phyloP scores from a whole-genome alignment of 179 eudicot genomes.

The Spinacia oleracea region DNA sequence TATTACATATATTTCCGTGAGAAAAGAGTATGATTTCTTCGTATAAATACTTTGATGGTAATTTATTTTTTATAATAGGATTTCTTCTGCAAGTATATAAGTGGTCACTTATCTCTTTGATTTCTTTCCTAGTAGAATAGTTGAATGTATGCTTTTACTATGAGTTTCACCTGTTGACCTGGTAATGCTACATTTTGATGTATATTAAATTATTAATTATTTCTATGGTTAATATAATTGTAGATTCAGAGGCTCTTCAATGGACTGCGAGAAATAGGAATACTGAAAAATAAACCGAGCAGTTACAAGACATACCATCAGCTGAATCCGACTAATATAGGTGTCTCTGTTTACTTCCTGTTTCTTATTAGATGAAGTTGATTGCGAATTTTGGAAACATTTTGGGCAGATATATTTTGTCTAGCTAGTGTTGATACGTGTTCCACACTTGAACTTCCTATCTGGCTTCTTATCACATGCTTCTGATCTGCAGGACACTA shows the following conservation, averaged over 20 bases:
- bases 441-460: background rate
- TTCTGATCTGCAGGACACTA: conserved; percentile 63
- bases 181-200: background rate
- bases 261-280: conserved; percentile 73
- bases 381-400: background rate
- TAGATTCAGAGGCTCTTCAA: conserved; percentile 69
- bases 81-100: background rate
- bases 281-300: conserved; percentile 54
- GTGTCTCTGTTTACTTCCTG: conserved; percentile 29
- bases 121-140: background rate
- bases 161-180: conserved; percentile 6
- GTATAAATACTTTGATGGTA: background rate
- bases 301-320: conserved; percentile 55
- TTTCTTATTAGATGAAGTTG: conserved; percentile 4
- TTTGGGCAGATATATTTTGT: background rate
- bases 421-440: background rate
- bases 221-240: conserved; percentile 12
- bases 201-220: too few species aligned
- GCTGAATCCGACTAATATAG: conserved; percentile 92
- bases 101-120: background rate
- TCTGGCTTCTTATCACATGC: conserved; percentile 5
- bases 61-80: background rate
- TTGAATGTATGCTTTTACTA: background rate
- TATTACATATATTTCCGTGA: background rate
- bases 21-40: background rate